Evolutionary conservation across 2,329 filamentous ascomycete species (phyloP).

Genomic region (Ilyonectria mors-panacis): DNA sequence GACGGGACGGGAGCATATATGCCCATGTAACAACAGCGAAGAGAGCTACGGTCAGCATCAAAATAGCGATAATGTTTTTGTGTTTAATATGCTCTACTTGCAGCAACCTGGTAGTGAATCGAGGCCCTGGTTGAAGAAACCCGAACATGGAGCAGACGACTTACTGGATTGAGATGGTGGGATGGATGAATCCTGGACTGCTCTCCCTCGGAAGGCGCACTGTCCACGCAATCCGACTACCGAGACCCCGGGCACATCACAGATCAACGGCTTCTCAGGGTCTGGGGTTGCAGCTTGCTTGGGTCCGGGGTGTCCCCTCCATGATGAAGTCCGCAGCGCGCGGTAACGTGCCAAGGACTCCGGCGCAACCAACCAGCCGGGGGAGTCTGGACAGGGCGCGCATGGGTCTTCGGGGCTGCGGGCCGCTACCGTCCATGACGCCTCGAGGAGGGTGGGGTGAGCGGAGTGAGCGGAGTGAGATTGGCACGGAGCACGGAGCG

Average conservation of each 20-base stretch:
- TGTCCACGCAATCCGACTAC: constrained; percentile 17
- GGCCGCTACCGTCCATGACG: constrained; percentile 30
- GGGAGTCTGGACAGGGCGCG: neutral
- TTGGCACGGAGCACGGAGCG: constrained; percentile 39
- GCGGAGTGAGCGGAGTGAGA: constrained; percentile 41
- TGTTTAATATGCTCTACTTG: no score
- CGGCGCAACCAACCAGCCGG: constrained; percentile 8
- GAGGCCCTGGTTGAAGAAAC: no score
- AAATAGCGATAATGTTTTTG: neutral
- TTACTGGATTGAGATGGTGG: no score
- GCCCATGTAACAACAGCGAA: constrained; percentile 18
- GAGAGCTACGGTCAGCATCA: constrained; percentile 1
- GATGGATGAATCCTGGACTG: neutral
- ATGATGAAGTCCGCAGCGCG: neutral
- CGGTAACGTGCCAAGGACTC: neutral
- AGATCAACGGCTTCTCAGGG: constrained; percentile 25
- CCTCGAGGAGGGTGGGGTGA: neutral
- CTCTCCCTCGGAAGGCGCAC: constrained; percentile 16
- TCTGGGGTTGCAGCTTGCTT: constrained; percentile 13
- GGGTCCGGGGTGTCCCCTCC: constrained; percentile 15
- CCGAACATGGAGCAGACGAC: neutral
- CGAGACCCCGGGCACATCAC: constrained; percentile 16
- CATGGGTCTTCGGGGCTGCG: constrained; percentile 35
- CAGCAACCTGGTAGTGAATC: no score
- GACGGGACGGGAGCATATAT: neutral